Evolutionary conservation across 1,139 yeast genomes (phyloP), one percentile per base, ranked within the genome.

Genomic region (Debaryomycetaceae sp.): DNA sequence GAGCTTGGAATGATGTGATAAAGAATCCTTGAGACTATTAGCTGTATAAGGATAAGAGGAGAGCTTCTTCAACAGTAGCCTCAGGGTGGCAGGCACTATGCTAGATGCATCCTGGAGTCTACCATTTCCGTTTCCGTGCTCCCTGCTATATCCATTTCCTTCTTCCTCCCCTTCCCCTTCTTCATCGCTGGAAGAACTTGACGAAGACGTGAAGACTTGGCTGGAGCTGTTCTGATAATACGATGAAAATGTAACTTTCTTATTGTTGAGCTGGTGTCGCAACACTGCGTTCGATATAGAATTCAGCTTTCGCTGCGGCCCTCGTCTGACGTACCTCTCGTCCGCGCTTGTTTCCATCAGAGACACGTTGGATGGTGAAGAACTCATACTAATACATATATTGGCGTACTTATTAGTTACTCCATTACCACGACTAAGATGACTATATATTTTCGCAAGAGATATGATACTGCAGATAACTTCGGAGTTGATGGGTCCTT

Each of bases 1-100:
- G 40, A 58, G 46, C 41, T 60, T 69, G 5, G 67, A 58, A 45
- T 68, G 73, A 5, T 66, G 51, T 22, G 71, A 64, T 40, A 56
- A 61, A n/a, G 68, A 50, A 41, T 58, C 49, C 34, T 51, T 48
- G 50, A 63, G 55, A 37, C 45, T 47, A 29, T 59, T 63, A 24
- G 53, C 59, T 5, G 52, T 54, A 44, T 56, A 52, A 3, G 60
- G 60, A 36, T 50, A 51, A 22, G 59, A 51, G 1, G 49, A 43
- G 37, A 49, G 42, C 41, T 49, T 48, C 46, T 50, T 48, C 35
- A 47, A 44, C 24, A 42, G 42, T 22, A 27, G 14, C 37, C 40
- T 37, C 41, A 35, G 35, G 13, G 35, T 23, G 8, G 43, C n/a
- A 23, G 11, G 27, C 20, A 24, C 31, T 29, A 24, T 24, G 14